phyloP scores from a whole-genome alignment of 768 basidiomycete genomes.

The Russula abietina region DNA sequence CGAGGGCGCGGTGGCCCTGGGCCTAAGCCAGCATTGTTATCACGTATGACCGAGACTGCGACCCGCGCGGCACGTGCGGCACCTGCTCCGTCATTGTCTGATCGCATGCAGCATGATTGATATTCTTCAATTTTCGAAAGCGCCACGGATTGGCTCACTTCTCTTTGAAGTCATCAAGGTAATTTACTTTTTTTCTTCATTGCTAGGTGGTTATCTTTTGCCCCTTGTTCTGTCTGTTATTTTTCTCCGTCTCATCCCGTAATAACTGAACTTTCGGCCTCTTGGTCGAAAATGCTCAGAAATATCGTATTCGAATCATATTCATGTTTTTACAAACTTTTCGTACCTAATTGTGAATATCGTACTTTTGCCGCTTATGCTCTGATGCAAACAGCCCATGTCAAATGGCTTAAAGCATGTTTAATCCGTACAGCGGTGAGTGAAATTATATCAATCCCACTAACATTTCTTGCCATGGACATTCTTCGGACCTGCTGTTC shows the following conservation, averaged over 20 bases:
- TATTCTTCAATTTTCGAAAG: background rate
- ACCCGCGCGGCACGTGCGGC: background rate
- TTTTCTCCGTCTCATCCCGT: background rate
- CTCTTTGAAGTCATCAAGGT: background rate
- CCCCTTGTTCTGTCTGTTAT: background rate
- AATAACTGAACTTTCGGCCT: background rate
- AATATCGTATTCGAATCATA: background rate
- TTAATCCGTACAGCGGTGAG: too few species aligned
- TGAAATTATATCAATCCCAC: too few species aligned
- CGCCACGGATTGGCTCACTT: too few species aligned
- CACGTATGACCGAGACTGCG: slow-evolving; percentile 10
- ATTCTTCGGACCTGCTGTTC: too few species aligned
- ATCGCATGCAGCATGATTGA: slow-evolving; percentile 15
- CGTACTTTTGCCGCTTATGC: background rate
- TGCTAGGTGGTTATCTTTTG: too few species aligned
- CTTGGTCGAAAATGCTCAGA: background rate
- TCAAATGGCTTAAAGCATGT: too few species aligned
- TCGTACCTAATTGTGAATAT: background rate
- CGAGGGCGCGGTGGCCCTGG: slow-evolving; percentile 3
- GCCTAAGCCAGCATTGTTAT: background rate
- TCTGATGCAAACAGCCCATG: too few species aligned
- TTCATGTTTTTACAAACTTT: background rate
- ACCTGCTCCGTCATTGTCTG: slow-evolving; percentile 3
- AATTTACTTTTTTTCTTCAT: background rate
- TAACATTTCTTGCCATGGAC: too few species aligned